Percentiles rank a stretch among this genome's conserved stretches.
Conservation (phyloP, 345 rosid genomes). For the Corchorus olitorius region DNA sequence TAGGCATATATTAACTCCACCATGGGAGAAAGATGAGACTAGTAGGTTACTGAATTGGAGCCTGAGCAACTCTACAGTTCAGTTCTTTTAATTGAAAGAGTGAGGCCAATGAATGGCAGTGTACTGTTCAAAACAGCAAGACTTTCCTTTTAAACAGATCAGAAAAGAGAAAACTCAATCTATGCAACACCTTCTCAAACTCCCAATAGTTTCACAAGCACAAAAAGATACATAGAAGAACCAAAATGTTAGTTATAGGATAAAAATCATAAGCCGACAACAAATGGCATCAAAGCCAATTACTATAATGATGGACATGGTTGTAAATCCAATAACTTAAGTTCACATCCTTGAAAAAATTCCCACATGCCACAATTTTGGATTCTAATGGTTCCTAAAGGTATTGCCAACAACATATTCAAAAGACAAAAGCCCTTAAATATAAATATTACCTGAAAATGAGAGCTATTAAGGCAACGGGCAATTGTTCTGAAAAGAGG, state of each 20-base stretch:
- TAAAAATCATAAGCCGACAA: not conserved
- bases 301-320: not conserved
- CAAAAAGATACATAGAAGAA: not conserved
- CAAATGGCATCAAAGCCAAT: not conserved
- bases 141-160: not conserved
- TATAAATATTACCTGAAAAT: slow-evolving; percentile 65
- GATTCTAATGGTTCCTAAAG: not conserved
- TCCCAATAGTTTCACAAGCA: slow-evolving; percentile 3
- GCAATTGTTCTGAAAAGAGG: slow-evolving; percentile 82
- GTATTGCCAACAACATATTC: not conserved
- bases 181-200: not conserved
- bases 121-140: not conserved
- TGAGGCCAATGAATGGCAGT: not conserved
- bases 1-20: not conserved
- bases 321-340: not conserved
- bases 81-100: not conserved
- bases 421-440: slow-evolving; percentile 14
- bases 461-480: slow-evolving; percentile 82
- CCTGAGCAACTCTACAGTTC: not conserved
- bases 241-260: not conserved
- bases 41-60: not conserved
- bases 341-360: not conserved
- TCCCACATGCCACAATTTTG: not conserved
- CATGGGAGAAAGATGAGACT: not conserved
- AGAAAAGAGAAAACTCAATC: not conserved